Conservation (phyloP, 1,139 yeast genomes). For the Sugiyamaella novakii region DNA sequence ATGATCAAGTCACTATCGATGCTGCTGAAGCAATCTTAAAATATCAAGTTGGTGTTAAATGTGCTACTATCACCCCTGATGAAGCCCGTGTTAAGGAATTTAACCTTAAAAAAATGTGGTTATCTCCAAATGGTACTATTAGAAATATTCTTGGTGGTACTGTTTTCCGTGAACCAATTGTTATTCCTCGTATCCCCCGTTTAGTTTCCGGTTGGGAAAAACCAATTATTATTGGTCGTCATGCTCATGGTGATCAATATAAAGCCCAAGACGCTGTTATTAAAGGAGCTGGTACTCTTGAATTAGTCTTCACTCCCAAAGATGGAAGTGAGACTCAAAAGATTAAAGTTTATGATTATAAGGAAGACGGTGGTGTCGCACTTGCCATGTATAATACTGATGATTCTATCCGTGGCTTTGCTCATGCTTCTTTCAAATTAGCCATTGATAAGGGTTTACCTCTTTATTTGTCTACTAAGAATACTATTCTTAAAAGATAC, state of each 20-base stretch:
- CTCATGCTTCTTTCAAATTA: conserved; percentile 86
- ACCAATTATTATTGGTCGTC: conserved; percentile 96
- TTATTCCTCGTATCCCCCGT: conserved; percentile 85
- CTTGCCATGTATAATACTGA: conserved; percentile 95
- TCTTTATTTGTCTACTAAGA: conserved; percentile 85
- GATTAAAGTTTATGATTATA: conserved; percentile 68
- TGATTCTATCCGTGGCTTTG: conserved; percentile 85
- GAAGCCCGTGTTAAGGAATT: conserved; percentile 93
- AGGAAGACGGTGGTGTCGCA: conserved; percentile 75
- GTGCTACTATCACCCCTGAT: conserved; percentile 99
- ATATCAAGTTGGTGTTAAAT: conserved; percentile 91
- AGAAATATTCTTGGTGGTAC: conserved; percentile 95
- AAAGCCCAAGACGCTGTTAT: conserved; percentile 85
- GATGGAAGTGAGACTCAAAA: conserved; percentile 62
- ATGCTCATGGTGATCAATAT: conserved; percentile 96
- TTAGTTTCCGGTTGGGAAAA: conserved; percentile 91
- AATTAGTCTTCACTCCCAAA: conserved; percentile 72
- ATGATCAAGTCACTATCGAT: conserved; percentile 84
- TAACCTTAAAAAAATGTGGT: conserved; percentile 91
- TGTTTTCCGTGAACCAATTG: conserved; percentile 95
- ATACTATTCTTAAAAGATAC: conserved; percentile 88
- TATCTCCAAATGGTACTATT: conserved; percentile 95
- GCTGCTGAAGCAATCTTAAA: conserved; percentile 88
- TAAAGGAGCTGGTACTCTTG: conserved; percentile 77
- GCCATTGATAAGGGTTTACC: conserved; percentile 79